Percentiles rank a stretch among this genome's conserved stretches.
These are phyloP conservation scores for Blumeriella jaapii DNA, from an alignment of 2,329 filamentous ascomycete species.

Conservation along the genomic window DNA sequence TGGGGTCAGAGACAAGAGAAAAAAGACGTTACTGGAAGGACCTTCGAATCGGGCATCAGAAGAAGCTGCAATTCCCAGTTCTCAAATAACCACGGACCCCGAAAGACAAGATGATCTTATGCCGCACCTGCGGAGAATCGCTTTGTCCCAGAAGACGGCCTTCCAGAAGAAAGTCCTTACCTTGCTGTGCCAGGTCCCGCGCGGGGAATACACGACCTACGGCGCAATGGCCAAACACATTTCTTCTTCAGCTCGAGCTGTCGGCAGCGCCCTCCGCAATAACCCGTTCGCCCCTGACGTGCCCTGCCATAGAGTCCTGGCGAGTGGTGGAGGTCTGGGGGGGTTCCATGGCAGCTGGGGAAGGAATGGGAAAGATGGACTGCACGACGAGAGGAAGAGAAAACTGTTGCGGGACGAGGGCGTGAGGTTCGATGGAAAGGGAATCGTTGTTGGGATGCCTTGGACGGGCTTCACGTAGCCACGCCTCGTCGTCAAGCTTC, in stretches of 20 bases:
- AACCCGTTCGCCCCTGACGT: constrained; percentile 78
- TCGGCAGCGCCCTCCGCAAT: constrained; percentile 63
- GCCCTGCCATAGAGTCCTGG: constrained; percentile 72
- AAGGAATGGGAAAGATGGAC: constrained; percentile 47
- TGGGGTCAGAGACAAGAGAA: constrained; percentile 6
- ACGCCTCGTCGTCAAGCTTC: too few species aligned
- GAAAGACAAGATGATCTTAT: constrained; percentile 28
- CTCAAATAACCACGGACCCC: background rate
- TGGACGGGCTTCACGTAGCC: constrained; percentile 20
- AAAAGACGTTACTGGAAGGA: constrained; percentile 1
- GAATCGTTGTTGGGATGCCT: constrained; percentile 42
- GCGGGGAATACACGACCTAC: constrained; percentile 68
- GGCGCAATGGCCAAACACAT: constrained; percentile 57
- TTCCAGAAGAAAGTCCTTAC: constrained; percentile 58
- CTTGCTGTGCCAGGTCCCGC: constrained; percentile 65
- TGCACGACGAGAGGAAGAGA: constrained; percentile 50
- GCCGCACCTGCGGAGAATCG: constrained; percentile 19
- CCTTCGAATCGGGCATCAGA: background rate
- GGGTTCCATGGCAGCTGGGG: constrained; percentile 61
- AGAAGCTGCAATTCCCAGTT: constrained; percentile 32
- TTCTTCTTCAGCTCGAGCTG: constrained; percentile 59
- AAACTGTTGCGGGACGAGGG: constrained; percentile 50
- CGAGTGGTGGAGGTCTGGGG: constrained; percentile 58
- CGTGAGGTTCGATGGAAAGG: constrained; percentile 48
- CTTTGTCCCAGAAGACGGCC: constrained; percentile 29